Conservation (phyloP, 2,329 filamentous ascomycete species). For the Blastomyces gilchristii region DNA sequence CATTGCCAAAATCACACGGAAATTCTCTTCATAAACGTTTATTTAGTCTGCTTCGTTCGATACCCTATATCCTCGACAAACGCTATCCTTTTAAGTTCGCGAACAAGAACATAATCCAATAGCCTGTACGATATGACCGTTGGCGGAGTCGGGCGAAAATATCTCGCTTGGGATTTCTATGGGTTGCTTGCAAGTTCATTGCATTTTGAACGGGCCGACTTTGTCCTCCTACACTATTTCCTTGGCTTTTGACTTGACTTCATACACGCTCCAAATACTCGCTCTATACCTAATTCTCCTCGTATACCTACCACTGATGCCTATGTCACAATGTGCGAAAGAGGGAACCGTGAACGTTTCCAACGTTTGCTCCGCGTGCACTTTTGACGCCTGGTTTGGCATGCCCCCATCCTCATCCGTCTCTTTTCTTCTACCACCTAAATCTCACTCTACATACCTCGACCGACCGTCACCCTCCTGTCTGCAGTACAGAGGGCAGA, state of each 20-base stretch:
- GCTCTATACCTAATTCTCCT: neutral
- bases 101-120: neutral
- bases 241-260: conserved; percentile 2
- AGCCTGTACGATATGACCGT: conserved; percentile 5
- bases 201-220: neutral
- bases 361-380: neutral
- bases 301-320: neutral
- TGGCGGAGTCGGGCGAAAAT: neutral
- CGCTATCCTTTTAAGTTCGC: neutral
- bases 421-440: neutral
- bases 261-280: conserved; percentile 1
- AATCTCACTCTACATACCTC: neutral
- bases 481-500: conserved; percentile 1
- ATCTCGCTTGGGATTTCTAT: neutral
- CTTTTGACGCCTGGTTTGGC: neutral
- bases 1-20: conserved; percentile 87
- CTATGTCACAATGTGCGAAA: neutral
- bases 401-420: neutral
- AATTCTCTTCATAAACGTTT: conserved; percentile 53
- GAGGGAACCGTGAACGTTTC: neutral
- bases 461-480: neutral
- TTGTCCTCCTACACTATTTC: neutral
- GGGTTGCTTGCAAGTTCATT: neutral
- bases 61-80: neutral
- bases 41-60: conserved; percentile 4